Percentiles rank a stretch among this genome's conserved stretches.
These are phyloP conservation scores for Fusarium sp. DNA, from an alignment of 2,329 filamentous ascomycete genomes.

Conservation along the genomic window DNA sequence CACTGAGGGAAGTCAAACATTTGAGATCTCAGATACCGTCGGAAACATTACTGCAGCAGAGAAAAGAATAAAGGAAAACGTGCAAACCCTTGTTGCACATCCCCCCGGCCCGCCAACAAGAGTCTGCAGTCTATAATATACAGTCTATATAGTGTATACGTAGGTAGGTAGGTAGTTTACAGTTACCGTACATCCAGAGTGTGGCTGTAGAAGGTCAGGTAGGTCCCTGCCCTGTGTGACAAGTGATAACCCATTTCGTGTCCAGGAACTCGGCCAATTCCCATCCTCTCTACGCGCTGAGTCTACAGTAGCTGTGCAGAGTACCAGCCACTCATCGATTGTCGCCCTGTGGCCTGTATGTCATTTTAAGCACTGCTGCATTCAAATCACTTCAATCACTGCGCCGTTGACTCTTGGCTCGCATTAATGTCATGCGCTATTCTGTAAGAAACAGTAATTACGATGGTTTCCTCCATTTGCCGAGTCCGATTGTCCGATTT, in stretches of 20 bases:
- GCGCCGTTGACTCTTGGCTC: slow-evolving; percentile 45
- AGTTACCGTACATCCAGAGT: background rate
- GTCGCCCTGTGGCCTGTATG: slow-evolving; percentile 18
- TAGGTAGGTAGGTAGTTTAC: slow-evolving; percentile 4
- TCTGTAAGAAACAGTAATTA: slow-evolving; percentile 19
- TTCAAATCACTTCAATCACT: slow-evolving; percentile 42
- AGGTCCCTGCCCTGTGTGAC: slow-evolving; percentile 13
- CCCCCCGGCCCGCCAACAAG: slow-evolving; percentile 42
- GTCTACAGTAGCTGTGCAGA: slow-evolving; percentile 17
- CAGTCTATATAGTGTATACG: background rate
- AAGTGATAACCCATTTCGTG: slow-evolving; percentile 31
- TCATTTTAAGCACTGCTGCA: slow-evolving; percentile 43
- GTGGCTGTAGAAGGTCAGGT: slow-evolving; percentile 18
- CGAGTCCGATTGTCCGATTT: slow-evolving; percentile 25
- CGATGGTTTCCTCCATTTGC: slow-evolving; percentile 20
- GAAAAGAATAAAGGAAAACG: slow-evolving; percentile 25
- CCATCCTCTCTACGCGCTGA: slow-evolving; percentile 47
- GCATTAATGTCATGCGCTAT: slow-evolving; percentile 20
- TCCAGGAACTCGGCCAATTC: slow-evolving; percentile 39
- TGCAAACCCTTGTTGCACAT: slow-evolving; percentile 45
- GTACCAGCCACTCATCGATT: slow-evolving; percentile 38
- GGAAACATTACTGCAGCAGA: slow-evolving; percentile 25
- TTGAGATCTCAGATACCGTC: slow-evolving; percentile 37
- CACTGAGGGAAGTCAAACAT: slow-evolving; percentile 27
- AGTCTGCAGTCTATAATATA: background rate